These are phyloP conservation scores for Sarocladium brachiariae DNA, from an alignment of 2,329 filamentous ascomycete genomes.

Conservation along the genomic window DNA sequence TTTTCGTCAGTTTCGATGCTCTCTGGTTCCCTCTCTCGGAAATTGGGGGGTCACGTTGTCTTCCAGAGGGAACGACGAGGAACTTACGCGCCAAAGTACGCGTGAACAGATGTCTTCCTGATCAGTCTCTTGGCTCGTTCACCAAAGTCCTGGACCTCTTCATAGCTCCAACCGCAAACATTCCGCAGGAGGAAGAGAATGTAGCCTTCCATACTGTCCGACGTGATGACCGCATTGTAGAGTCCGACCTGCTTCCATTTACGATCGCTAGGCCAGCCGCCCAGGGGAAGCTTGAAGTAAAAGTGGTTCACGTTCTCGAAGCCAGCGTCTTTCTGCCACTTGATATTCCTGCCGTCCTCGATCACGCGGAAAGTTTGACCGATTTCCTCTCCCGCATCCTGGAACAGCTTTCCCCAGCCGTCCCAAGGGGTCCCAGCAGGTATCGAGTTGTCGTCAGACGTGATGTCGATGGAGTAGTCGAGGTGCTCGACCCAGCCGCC, in stretches of 20 bases:
- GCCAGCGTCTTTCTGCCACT: constrained; percentile 21
- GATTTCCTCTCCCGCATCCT: constrained; percentile 19
- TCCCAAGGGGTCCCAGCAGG: constrained; percentile 20
- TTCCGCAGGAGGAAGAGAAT: not conserved
- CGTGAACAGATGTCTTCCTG: constrained; percentile 5
- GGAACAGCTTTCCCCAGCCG: constrained; percentile 22
- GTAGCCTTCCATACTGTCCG: constrained; percentile 9
- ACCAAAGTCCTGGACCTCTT: not conserved
- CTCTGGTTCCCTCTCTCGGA: not conserved
- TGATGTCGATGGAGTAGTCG: constrained; percentile 20
- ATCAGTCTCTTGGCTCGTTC: not conserved
- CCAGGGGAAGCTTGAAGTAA: constrained; percentile 32
- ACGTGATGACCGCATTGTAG: constrained; percentile 2
- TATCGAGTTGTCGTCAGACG: constrained; percentile 17
- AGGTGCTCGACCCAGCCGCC: constrained; percentile 26
- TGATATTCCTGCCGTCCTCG: constrained; percentile 15
- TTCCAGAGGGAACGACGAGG: not conserved
- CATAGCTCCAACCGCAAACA: constrained; percentile 8
- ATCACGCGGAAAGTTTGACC: constrained; percentile 21
- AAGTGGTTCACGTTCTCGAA: constrained; percentile 27
- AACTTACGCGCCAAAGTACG: constrained; percentile 9
- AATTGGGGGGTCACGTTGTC: no score
- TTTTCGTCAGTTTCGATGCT: not conserved
- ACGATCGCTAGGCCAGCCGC: constrained; percentile 35
- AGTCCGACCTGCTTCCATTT: constrained; percentile 33